Evolutionary conservation across 768 basidiomycete species (phyloP).

Genomic region (Amanita thiersii): DNA sequence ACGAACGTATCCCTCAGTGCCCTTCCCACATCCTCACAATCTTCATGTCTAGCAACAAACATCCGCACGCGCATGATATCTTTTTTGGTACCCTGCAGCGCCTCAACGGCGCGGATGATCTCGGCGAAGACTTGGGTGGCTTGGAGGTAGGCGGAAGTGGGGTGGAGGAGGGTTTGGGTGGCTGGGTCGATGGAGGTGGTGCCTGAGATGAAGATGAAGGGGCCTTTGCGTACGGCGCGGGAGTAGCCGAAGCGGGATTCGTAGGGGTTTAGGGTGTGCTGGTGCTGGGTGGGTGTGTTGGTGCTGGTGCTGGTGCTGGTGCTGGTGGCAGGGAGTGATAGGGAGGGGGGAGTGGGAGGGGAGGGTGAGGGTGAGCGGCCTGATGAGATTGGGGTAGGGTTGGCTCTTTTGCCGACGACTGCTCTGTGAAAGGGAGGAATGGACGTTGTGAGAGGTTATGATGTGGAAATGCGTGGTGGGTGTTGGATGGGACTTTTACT

Average conservation of each 20-base stretch:
- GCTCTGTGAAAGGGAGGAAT: too few species aligned
- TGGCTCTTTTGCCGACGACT: too few species aligned
- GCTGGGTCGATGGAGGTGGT: conserved; percentile 39
- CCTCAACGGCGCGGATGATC: conserved; percentile 34
- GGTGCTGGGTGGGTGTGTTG: conserved; percentile 10
- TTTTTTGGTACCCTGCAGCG: conserved; percentile 30
- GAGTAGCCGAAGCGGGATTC: conserved; percentile 44
- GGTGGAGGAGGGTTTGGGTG: conserved; percentile 30
- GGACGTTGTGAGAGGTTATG: too few species aligned
- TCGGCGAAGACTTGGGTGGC: conserved; percentile 33
- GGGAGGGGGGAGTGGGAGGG: too few species aligned
- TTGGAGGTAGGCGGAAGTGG: conserved; percentile 38
- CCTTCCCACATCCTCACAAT: conserved; percentile 15
- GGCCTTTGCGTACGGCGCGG: conserved; percentile 41
- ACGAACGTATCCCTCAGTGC: conserved; percentile 19
- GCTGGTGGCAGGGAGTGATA: too few species aligned
- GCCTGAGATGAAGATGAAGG: conserved; percentile 45
- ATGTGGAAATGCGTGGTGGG: too few species aligned
- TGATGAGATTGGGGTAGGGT: too few species aligned
- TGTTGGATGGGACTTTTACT: too few species aligned
- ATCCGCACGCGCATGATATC: conserved; percentile 42
- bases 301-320: too few species aligned
- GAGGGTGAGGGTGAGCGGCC: too few species aligned
- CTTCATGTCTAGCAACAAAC: conserved; percentile 36
- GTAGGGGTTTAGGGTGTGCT: conserved; percentile 38